A percentile compares a stretch with the other conserved stretches of the same genome.
phyloP scores from a whole-genome alignment of 352 stramenopile genomes.

The Globisporangium irregulare region DNA sequence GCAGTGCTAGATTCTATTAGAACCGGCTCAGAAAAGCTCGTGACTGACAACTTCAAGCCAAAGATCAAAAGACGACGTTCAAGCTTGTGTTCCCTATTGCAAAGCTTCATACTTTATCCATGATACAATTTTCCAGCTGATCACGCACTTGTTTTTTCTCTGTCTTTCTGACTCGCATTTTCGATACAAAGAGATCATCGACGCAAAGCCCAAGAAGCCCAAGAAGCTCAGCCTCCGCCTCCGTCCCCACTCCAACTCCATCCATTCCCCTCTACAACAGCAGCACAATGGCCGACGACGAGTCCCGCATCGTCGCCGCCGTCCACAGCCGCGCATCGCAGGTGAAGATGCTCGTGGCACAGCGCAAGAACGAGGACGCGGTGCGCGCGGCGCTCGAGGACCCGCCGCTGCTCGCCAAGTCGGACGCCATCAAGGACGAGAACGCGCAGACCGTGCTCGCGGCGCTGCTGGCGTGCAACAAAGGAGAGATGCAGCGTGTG shows the following conservation, averaged over 20 bases:
- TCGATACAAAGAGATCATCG: background rate
- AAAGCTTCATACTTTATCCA: too few relatives aligned
- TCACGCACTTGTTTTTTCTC: too few relatives aligned
- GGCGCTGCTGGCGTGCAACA: slow-evolving; percentile 80
- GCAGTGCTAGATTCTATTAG: too few relatives aligned
- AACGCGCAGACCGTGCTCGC: slow-evolving; percentile 81
- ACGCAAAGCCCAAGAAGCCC: background rate
- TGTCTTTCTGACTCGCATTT: slow-evolving; percentile 2
- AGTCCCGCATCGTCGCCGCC: slow-evolving; percentile 43
- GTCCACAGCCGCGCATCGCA: slow-evolving; percentile 63
- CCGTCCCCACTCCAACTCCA: background rate
- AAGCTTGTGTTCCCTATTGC: too few relatives aligned
- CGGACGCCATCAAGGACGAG: slow-evolving; percentile 59
- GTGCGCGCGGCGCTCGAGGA: slow-evolving; percentile 72
- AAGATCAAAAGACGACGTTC: too few relatives aligned
- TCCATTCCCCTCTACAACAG: background rate
- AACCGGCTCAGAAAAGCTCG: too few relatives aligned
- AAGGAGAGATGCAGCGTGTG: slow-evolving; percentile 81
- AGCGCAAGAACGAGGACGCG: slow-evolving; percentile 81
- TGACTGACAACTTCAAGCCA: too few relatives aligned
- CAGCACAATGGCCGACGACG: slow-evolving; percentile 52
- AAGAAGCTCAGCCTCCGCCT: background rate
- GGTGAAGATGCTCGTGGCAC: slow-evolving; percentile 66
- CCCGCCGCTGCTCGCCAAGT: slow-evolving; percentile 61
- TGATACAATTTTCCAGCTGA: too few relatives aligned